phyloP scores from a whole-genome alignment of 768 basidiomycete genomes.

The Termitomyces sp. region DNA sequence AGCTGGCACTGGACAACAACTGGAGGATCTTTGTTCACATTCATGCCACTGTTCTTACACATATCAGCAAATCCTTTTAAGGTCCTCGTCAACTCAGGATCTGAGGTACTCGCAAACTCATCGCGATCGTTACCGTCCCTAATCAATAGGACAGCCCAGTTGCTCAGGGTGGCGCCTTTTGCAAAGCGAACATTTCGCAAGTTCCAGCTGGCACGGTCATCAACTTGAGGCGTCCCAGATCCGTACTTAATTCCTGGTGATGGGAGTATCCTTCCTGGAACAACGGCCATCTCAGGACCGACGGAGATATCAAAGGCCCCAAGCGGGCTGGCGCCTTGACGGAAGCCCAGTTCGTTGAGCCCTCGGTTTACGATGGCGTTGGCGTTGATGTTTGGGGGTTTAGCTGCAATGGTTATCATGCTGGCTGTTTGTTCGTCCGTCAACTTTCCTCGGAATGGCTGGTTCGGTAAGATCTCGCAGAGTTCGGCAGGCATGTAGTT shows the following conservation, averaged over 20 bases:
- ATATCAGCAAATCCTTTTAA: constrained; percentile 53
- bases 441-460: constrained; percentile 66
- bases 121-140: constrained; percentile 48
- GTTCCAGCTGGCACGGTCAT: constrained; percentile 77
- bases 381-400: constrained; percentile 67
- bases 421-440: constrained; percentile 60
- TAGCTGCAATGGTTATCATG: constrained; percentile 72
- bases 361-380: constrained; percentile 54
- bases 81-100: constrained; percentile 42
- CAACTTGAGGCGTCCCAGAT: constrained; percentile 30
- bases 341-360: constrained; percentile 55
- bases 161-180: constrained; percentile 45
- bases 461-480: constrained; percentile 64
- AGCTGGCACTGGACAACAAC: constrained; percentile 35
- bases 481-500: constrained; percentile 64
- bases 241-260: constrained; percentile 61
- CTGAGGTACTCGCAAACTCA: constrained; percentile 51
- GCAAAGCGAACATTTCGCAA: constrained; percentile 61
- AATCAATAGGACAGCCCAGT: constrained; percentile 69
- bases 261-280: constrained; percentile 65
- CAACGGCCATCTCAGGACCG: constrained; percentile 55
- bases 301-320: constrained; percentile 59
- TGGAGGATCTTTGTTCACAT: constrained; percentile 32
- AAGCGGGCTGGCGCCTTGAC: constrained; percentile 32
- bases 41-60: constrained; percentile 64